Conservation (phyloP, 2,329 filamentous ascomycete genomes). For the Xylaria sp. region DNA sequence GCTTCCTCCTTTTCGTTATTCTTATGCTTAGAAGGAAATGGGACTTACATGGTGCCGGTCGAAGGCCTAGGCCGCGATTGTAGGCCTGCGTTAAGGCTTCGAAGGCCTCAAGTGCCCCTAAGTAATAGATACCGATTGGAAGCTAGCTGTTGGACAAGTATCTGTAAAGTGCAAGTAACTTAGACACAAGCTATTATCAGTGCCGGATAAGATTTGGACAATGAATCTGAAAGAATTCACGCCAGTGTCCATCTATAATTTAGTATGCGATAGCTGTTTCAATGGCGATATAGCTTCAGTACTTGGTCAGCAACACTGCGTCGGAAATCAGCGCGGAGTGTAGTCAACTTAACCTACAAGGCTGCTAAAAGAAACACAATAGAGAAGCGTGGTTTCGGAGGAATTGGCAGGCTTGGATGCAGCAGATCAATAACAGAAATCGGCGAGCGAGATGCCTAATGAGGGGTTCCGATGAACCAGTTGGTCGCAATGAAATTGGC, state of each 20-base stretch:
- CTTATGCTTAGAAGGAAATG: not conserved
- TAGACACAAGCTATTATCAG: constrained; percentile 38
- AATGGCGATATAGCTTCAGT: constrained; percentile 33
- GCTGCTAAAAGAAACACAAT: not conserved
- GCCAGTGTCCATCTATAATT: constrained; percentile 38
- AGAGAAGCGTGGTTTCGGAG: constrained; percentile 5
- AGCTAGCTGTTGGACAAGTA: constrained; percentile 20
- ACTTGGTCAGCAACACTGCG: constrained; percentile 26
- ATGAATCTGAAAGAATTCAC: constrained; percentile 33
- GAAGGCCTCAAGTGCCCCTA: constrained; percentile 1
- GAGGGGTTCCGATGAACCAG: constrained; percentile 32
- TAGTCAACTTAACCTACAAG: constrained; percentile 10
- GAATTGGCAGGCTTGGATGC: constrained; percentile 12
- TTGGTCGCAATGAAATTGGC: constrained; percentile 21
- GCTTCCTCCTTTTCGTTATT: not conserved
- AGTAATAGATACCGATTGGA: not conserved
- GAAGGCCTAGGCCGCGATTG: constrained; percentile 16
- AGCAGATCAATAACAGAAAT: constrained; percentile 9
- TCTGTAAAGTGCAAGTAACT: constrained; percentile 37
- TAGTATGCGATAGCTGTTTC: constrained; percentile 19
- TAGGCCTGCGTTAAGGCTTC: constrained; percentile 8
- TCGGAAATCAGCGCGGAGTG: constrained; percentile 2
- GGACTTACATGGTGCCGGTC: constrained; percentile 49
- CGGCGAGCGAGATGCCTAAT: constrained; percentile 28
- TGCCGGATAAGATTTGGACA: constrained; percentile 22